Evolutionary conservation across 2,329 filamentous ascomycete genomes (phyloP).

Genomic region (Monosporascus sp.): DNA sequence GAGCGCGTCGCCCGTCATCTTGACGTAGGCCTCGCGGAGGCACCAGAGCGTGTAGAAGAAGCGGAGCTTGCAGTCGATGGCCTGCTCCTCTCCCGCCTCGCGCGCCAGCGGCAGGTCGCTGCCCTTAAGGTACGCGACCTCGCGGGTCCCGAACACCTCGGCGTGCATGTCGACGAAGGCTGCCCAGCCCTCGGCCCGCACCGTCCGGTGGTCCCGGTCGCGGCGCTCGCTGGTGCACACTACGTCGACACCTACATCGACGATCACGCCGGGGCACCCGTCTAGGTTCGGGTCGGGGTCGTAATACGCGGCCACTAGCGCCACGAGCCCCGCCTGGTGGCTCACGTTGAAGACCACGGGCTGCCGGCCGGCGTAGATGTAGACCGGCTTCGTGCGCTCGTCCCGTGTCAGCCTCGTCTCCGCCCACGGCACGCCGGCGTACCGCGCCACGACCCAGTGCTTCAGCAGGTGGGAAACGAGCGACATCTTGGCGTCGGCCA

Average conservation of each 20-base stretch:
- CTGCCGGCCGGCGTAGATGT: slow-evolving; percentile 40
- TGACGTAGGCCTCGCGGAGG: slow-evolving; percentile 75
- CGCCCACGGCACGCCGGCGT: slow-evolving; percentile 55
- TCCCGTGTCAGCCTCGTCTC: slow-evolving; percentile 52
- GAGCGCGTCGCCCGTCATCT: slow-evolving; percentile 75
- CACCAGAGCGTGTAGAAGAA: slow-evolving; percentile 76
- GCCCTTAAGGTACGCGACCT: slow-evolving; percentile 57
- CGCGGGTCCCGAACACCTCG: slow-evolving; percentile 61
- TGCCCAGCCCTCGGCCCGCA: slow-evolving; percentile 53
- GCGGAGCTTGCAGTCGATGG: slow-evolving; percentile 59
- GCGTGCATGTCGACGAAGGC: slow-evolving; percentile 67
- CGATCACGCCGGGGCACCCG: slow-evolving; percentile 5
- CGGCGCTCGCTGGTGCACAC: slow-evolving; percentile 68
- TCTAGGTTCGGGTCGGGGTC: slow-evolving; percentile 16
- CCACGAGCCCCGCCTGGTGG: slow-evolving; percentile 72
- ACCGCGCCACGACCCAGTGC: slow-evolving; percentile 59
- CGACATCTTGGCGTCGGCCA: slow-evolving; percentile 69
- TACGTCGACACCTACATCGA: slow-evolving; percentile 66
- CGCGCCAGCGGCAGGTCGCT: slow-evolving; percentile 26
- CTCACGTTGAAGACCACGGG: slow-evolving; percentile 67
- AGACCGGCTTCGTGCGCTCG: slow-evolving; percentile 49
- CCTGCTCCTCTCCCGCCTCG: slow-evolving; percentile 16
- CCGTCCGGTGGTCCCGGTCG: slow-evolving; percentile 52
- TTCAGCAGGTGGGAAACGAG: slow-evolving; percentile 71
- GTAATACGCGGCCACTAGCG: slow-evolving; percentile 51